Percentiles rank a stretch among this genome's conserved stretches.
These are phyloP conservation scores for Trametes meyenii DNA, from an alignment of 768 basidiomycete genomes.

Conservation along the genomic window DNA sequence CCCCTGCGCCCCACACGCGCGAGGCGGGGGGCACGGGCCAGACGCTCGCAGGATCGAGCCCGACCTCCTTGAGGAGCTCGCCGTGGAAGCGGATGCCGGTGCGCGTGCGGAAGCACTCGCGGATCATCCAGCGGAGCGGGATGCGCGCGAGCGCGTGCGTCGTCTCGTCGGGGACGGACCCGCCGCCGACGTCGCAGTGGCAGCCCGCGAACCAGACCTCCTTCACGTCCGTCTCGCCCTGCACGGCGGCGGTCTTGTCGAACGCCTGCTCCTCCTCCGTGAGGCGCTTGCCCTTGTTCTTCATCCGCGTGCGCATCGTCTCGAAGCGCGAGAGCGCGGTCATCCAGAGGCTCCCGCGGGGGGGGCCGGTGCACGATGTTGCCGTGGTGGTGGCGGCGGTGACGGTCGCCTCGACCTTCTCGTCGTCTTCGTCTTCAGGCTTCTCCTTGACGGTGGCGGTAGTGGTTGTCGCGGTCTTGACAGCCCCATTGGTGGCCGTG, in stretches of 20 bases:
- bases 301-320: constrained; percentile 29
- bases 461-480: constrained; percentile 9
- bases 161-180: constrained; percentile 59
- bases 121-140: constrained; percentile 61
- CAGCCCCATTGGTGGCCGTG: constrained; percentile 10
- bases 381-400: background rate
- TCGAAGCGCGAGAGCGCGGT: constrained; percentile 4
- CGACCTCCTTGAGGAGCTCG: constrained; percentile 36
- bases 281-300: constrained; percentile 18
- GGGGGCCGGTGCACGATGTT: background rate
- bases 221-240: constrained; percentile 55
- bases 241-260: constrained; percentile 35
- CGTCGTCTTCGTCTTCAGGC: background rate
- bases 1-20: constrained; percentile 15
- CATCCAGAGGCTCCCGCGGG: constrained; percentile 9
- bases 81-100: constrained; percentile 43
- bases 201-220: constrained; percentile 85
- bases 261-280: constrained; percentile 45
- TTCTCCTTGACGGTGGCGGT: constrained; percentile 17
- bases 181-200: constrained; percentile 79
- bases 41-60: constrained; percentile 33
- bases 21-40: constrained; percentile 27
- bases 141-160: constrained; percentile 68
- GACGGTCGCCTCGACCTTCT: background rate
- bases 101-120: constrained; percentile 53